A percentile compares a stretch with the other conserved stretches of the same genome.
Evolutionary conservation across 495 filamentous ascomycete species (phyloP).

Genomic region (Lophium mytilinum): DNA sequence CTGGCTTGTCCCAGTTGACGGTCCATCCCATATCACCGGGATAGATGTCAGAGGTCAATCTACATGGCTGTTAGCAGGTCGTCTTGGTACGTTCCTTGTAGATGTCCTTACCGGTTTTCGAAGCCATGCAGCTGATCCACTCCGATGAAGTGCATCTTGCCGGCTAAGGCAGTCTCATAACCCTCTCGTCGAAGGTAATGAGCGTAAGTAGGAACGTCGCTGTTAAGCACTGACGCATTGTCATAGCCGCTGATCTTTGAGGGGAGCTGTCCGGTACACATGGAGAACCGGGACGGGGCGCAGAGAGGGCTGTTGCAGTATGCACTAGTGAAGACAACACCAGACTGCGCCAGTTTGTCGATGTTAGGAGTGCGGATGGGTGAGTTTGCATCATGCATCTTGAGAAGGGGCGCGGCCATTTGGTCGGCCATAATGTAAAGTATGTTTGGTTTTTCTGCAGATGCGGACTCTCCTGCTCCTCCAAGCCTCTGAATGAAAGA

Average conservation of each 20-base stretch:
- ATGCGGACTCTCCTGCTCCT: background rate
- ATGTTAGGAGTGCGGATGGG: constrained; percentile 81
- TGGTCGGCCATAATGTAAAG: constrained; percentile 91
- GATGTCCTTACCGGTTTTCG: constrained; percentile 50
- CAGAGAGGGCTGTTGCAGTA: constrained; percentile 88
- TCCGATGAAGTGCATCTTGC: constrained; percentile 94
- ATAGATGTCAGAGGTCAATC: constrained; percentile 83
- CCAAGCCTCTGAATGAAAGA: background rate
- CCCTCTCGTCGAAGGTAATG: constrained; percentile 78
- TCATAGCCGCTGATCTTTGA: constrained; percentile 82
- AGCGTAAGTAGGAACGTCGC: constrained; percentile 75
- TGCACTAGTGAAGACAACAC: constrained; percentile 78
- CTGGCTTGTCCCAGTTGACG: constrained; percentile 83
- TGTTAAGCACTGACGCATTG: constrained; percentile 68
- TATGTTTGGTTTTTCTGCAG: constrained; percentile 53
- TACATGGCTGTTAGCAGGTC: background rate
- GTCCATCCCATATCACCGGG: constrained; percentile 85
- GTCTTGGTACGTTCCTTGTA: background rate
- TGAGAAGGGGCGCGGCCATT: constrained; percentile 74
- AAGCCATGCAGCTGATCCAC: constrained; percentile 83
- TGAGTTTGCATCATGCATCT: constrained; percentile 71
- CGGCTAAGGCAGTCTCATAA: constrained; percentile 81
- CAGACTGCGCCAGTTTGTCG: constrained; percentile 65
- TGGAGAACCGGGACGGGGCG: constrained; percentile 78
- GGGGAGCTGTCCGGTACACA: constrained; percentile 80